Evolutionary conservation across 2,329 filamentous ascomycete genomes (phyloP).

Genomic region (Dactylonectria macrodidyma): DNA sequence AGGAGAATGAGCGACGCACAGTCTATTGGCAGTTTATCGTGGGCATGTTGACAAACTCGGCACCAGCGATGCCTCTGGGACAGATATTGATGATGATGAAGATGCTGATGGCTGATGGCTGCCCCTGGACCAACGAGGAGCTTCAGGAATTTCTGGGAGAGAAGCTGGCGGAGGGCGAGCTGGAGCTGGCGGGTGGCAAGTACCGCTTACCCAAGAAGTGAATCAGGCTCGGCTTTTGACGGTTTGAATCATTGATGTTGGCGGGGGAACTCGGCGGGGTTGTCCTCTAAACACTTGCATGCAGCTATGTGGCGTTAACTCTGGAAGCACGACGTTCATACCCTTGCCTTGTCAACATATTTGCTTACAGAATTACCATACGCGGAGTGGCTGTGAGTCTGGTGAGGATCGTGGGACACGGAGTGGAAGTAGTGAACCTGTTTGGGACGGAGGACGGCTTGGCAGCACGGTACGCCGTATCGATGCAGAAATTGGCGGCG

Average conservation of each 20-base stretch:
- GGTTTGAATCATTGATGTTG: constrained; percentile 6
- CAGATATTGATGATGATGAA: constrained; percentile 96
- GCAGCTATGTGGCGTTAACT: constrained; percentile 5
- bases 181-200: constrained; percentile 80
- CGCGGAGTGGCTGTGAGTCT: not conserved
- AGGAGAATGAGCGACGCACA: constrained; percentile 71
- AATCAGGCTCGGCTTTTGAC: constrained; percentile 37
- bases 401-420: not conserved
- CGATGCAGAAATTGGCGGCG: constrained; percentile 13
- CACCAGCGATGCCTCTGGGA: constrained; percentile 81
- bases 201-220: constrained; percentile 77
- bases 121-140: constrained; percentile 92
- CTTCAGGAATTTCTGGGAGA: constrained; percentile 83
- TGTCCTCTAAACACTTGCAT: not conserved
- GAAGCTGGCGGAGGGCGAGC: constrained; percentile 80
- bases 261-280: constrained; percentile 12
- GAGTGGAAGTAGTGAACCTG: not conserved
- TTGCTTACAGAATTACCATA: not conserved
- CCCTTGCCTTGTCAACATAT: constrained; percentile 7
- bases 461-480: constrained; percentile 21
- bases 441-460: constrained; percentile 2
- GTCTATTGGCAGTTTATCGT: constrained; percentile 95
- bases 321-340: not conserved
- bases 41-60: constrained; percentile 95
- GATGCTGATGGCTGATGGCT: constrained; percentile 90